These are phyloP conservation scores for Schoenoplectus triqueter DNA, from an alignment of 202 grass and related monocot species.

Conservation along the genomic window DNA sequence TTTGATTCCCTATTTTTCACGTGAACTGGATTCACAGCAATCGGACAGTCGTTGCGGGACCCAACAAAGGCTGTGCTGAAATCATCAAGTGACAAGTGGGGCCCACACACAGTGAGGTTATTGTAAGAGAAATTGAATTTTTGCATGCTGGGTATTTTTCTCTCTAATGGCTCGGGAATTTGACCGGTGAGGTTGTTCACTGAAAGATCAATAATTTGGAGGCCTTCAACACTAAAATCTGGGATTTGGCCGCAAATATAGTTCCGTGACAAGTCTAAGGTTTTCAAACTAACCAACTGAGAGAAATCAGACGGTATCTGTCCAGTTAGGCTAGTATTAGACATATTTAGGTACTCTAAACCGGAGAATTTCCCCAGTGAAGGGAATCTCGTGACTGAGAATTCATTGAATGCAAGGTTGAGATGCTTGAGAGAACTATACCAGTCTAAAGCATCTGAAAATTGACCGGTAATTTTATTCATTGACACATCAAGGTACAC, in stretches of 20 bases:
- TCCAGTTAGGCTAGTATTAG: constrained; percentile 65
- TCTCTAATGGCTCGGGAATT: constrained; percentile 71
- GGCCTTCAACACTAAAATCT: constrained; percentile 51
- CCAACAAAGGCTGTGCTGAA: constrained; percentile 67
- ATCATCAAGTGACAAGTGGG: constrained; percentile 54
- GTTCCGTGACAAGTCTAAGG: constrained; percentile 83
- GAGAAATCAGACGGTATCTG: constrained; percentile 58
- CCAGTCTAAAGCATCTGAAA: constrained; percentile 41
- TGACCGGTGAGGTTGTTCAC: constrained; percentile 92
- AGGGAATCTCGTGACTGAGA: constrained; percentile 49
- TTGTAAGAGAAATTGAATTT: constrained; percentile 97
- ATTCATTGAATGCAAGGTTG: constrained; percentile 83
- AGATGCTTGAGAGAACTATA: constrained; percentile 62
- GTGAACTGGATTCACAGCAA: constrained; percentile 70
- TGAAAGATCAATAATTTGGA: constrained; percentile 75
- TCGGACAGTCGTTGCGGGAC: constrained; percentile 82
- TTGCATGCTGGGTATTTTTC: constrained; percentile 57
- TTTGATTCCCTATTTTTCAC: constrained; percentile 46
- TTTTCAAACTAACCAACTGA: constrained; percentile 61
- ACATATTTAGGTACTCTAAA: constrained; percentile 90
- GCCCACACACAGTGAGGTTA: constrained; percentile 86
- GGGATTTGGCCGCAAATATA: constrained; percentile 67
- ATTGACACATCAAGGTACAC: constrained; percentile 78
- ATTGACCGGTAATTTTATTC: constrained; percentile 64
- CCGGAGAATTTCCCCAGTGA: constrained; percentile 49